Base-by-base conservation (phyloP, 2,329 filamentous ascomycete species). In the Penicillium janthinellum region DNA sequence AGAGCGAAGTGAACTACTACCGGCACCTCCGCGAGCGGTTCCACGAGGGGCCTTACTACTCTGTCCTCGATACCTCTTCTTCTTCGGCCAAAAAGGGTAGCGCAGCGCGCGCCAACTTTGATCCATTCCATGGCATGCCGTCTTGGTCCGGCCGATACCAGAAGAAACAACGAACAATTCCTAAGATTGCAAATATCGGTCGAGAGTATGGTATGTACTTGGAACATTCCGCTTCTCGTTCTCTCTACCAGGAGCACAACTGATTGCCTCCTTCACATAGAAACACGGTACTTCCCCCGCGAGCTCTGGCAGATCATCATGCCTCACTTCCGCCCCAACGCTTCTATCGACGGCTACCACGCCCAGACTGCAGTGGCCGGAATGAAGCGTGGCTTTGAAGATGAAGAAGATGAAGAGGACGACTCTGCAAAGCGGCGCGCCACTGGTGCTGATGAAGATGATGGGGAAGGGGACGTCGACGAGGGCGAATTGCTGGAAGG, bases 51-150 rank as follows among this genome's bases (percentile, higher is more conserved):
- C 84, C 86, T 0, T 82, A 86, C 62, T 88, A 86, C 73, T 82
- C 83, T 0, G 78, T 84, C 17, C 76, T 86, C 5, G 81, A 76
- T 60, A 59, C 75, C 48, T 61, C 74, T 45, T 69, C 74, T 20
- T 67, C 74, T 48, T 60, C 77, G 57, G 73, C 79, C 58, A 76
- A 83, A 69, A 77, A 80, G 64, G 72, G 78, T 64, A 73, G 73
- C 62, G 61, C 74, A 66, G 75, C 78, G 67, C 71, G 79, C 68
- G 76, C 75, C 2, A 80, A 81, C 20, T 84, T 87, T 67, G 84
- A 88, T 70, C 84, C 86, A 1, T 88, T 88, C 67, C 79, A 82
- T 45, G 84, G 84, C 57, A 87, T 87, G 73, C 83, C 83, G 41
- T 86, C 84, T 0, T 88, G 86, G 69, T 82, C 82, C 15, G 78